Base-by-base conservation (phyloP, 805 yeast genomes). In the Candida odintsovae region DNA sequence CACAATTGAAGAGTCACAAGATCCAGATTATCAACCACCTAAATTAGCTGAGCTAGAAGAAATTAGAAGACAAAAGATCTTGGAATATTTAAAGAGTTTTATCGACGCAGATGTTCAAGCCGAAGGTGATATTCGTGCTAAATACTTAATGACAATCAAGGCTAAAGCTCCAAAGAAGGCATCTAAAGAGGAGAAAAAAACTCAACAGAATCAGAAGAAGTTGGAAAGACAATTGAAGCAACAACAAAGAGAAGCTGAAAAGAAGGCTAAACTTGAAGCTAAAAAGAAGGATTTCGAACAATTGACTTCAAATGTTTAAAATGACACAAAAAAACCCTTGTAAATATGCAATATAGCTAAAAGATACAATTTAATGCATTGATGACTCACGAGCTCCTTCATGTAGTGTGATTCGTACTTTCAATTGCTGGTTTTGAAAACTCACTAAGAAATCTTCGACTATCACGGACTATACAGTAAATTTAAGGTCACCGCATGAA, bases 21-120 rank as follows among this genome's bases (percentile, higher is more conserved):
- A 48, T 13, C 44, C 50, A 21, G 48, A 44, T 9, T 43, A 38
- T 16, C 58, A 57, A 9, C 39, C 37, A 19, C 46, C 40, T 23
- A 48, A 49, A 7, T 13, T 69, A 12, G 50, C 61, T 18, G 64
- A 63, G 11, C 57, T 62, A 16, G 78, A 72, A 48, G 22, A 47
- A 6, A 49, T 62, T 16, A 61, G 64, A 44, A 61, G 79, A 44
- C 57, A 56, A 16, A 61, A 56, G 43, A 57, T 72, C 9, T 26
- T 70, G 16, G 58, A 57, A 1, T 54, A 54, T 16, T 23, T 75
- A 5, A 52, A 58, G 19, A 52, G 50, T 11, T 44, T 69, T 3
- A 51, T 65, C 6, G 58, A 52, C 10, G 64, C 60, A 5, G 49
- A 52, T 0, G 58, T 63, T 6, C 53, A 47, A 1, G 42, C 54